Evolutionary conservation across 2,329 filamentous ascomycete species (phyloP).

Genomic region (Aspergillus tubingensis): DNA sequence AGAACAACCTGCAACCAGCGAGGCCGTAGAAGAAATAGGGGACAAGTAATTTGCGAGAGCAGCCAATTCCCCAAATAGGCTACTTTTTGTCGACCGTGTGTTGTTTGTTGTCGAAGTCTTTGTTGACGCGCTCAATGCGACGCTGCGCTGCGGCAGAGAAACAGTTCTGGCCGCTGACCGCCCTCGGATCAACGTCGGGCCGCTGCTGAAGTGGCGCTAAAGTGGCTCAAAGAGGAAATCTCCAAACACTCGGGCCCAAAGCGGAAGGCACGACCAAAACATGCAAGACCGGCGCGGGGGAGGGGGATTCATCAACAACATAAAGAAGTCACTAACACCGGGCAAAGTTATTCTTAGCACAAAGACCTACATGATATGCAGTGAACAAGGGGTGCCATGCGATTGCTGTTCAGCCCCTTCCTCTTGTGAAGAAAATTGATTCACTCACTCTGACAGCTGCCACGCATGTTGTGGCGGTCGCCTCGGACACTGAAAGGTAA

Average conservation of each 20-base stretch:
- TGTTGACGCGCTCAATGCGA: conserved; percentile 31
- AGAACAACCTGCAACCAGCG: not conserved
- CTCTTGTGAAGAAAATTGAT: not conserved
- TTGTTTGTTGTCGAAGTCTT: conserved; percentile 7
- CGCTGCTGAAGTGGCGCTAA: conserved; percentile 20
- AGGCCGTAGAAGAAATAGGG: not conserved
- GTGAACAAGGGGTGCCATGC: not conserved
- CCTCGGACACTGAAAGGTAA: conserved; percentile 2
- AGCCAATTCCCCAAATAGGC: conserved; percentile 7
- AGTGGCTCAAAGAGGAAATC: conserved; percentile 30
- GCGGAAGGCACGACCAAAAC: conserved; percentile 24
- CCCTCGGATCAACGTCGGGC: conserved; percentile 31
- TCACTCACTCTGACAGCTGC: not conserved
- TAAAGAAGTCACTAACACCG: conserved; percentile 1
- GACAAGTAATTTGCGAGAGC: not conserved
- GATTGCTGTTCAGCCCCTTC: not conserved
- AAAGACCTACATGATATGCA: not conserved
- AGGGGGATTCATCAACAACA: conserved; percentile 7
- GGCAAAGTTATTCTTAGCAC: conserved; percentile 14
- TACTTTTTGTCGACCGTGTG: conserved; percentile 9
- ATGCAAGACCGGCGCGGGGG: conserved; percentile 18
- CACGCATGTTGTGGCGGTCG: not conserved
- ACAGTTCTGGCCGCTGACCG: conserved; percentile 8
- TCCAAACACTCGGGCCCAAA: conserved; percentile 33
- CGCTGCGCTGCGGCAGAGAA: conserved; percentile 20